Percentiles rank a stretch among this genome's conserved stretches.
Conservation (phyloP, 495 filamentous ascomycete species). For the Mytilinidion resinicola region DNA sequence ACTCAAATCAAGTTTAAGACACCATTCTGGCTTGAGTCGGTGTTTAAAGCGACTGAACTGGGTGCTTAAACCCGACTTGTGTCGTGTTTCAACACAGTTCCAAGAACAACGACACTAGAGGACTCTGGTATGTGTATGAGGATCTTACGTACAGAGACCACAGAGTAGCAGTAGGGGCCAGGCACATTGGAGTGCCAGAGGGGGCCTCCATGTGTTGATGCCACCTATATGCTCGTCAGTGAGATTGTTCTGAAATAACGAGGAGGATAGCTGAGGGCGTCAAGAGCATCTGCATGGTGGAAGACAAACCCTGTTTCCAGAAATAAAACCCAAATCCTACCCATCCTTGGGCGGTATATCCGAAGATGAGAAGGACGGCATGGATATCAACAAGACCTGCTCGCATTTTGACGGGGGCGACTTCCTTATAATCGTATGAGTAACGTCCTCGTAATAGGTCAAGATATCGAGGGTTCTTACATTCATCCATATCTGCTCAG, state of each 20-base stretch:
- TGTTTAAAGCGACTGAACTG: too few species aligned
- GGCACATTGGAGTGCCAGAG: constrained; percentile 20
- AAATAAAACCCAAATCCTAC: constrained; percentile 33
- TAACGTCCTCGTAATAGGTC: too few species aligned
- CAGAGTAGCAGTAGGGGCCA: constrained; percentile 9
- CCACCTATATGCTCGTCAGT: constrained; percentile 1
- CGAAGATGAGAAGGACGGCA: constrained; percentile 14
- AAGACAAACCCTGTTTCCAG: constrained; percentile 9
- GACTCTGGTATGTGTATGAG: too few species aligned
- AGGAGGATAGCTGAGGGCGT: not conserved
- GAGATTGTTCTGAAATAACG: not conserved
- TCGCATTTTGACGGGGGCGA: constrained; percentile 17
- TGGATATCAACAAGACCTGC: constrained; percentile 26
- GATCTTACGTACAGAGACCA: too few species aligned
- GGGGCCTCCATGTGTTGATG: constrained; percentile 14
- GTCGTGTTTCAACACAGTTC: too few species aligned
- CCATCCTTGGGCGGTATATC: constrained; percentile 18
- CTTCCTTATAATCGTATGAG: not conserved
- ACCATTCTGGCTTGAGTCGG: too few species aligned
- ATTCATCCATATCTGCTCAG: constrained; percentile 24
- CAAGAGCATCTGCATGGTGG: not conserved
- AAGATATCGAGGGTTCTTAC: not conserved
- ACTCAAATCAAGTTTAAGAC: too few species aligned
- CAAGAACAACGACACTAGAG: too few species aligned
- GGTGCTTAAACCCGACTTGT: too few species aligned